Conservation (phyloP, 257 asterid species). For the Handroanthus guayacan region DNA sequence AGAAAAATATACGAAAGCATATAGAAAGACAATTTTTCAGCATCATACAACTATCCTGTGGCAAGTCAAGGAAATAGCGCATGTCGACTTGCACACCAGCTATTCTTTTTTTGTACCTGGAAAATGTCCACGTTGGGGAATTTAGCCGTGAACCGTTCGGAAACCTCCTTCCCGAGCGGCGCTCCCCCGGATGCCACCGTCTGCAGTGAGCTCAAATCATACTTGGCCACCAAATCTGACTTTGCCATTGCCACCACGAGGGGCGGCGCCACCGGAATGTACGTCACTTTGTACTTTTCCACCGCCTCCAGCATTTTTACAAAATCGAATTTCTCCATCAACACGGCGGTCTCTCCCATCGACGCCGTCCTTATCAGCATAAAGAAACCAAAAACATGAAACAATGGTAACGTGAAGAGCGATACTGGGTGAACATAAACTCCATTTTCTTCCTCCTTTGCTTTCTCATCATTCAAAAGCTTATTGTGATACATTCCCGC, state of each 20-base stretch:
- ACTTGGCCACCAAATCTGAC: slow-evolving; percentile 57
- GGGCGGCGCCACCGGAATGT: slow-evolving; percentile 73
- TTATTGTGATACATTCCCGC: slow-evolving; percentile 38
- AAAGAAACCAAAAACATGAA: slow-evolving; percentile 71
- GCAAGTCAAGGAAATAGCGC: no score
- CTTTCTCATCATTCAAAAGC: neutral
- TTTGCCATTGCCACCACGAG: slow-evolving; percentile 70
- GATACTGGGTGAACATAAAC: slow-evolving; percentile 33
- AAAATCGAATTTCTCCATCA: slow-evolving; percentile 58
- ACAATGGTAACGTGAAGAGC: slow-evolving; percentile 64
- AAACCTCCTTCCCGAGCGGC: slow-evolving; percentile 67
- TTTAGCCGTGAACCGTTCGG: slow-evolving; percentile 49
- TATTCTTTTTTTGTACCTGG: slow-evolving; percentile 44
- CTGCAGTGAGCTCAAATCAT: slow-evolving; percentile 60
- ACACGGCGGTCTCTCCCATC: slow-evolving; percentile 57
- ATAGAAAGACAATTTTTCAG: no score
- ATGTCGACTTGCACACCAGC: neutral
- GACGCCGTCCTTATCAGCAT: slow-evolving; percentile 56
- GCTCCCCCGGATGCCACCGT: slow-evolving; percentile 66
- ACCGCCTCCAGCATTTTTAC: slow-evolving; percentile 62
- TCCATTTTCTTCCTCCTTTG: neutral
- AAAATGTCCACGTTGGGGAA: slow-evolving; percentile 54
- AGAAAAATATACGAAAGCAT: no score
- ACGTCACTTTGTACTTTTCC: slow-evolving; percentile 59
- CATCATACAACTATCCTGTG: no score